phyloP scores from a whole-genome alignment of 2,329 filamentous ascomycete species.

The Rhytidhysteron rufulum region DNA sequence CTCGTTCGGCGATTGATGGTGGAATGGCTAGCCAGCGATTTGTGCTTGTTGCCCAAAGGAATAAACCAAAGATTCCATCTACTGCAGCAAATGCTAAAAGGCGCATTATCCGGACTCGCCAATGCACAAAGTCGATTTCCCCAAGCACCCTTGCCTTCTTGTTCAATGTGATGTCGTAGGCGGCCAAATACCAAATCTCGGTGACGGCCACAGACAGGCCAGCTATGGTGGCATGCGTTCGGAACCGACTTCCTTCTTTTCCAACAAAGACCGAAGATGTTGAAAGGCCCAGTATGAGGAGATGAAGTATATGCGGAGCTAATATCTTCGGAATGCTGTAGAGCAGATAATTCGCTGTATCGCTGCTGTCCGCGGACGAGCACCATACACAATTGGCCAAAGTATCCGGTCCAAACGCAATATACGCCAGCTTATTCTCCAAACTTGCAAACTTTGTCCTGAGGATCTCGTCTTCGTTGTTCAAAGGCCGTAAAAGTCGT shows the following conservation, averaged over 20 bases:
- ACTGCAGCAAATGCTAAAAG: slow-evolving; percentile 60
- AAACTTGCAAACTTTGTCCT: slow-evolving; percentile 60
- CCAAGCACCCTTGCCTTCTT: slow-evolving; percentile 54
- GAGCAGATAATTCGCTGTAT: slow-evolving; percentile 74
- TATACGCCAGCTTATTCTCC: slow-evolving; percentile 74
- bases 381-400: slow-evolving; percentile 81
- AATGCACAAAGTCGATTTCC: slow-evolving; percentile 69
- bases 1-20: slow-evolving; percentile 59
- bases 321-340: slow-evolving; percentile 74
- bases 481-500: slow-evolving; percentile 55
- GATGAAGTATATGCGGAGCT: slow-evolving; percentile 75
- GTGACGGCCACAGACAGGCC: slow-evolving; percentile 55
- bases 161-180: slow-evolving; percentile 65
- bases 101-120: slow-evolving; percentile 63
- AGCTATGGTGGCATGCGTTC: slow-evolving; percentile 63
- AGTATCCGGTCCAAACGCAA: slow-evolving; percentile 73
- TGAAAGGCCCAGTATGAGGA: slow-evolving; percentile 65
- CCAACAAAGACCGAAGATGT: slow-evolving; percentile 68
- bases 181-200: slow-evolving; percentile 64
- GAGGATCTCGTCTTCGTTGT: slow-evolving; percentile 60
- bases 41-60: slow-evolving; percentile 74
- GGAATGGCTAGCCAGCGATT: slow-evolving; percentile 70
- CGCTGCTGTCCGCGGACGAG: slow-evolving; percentile 58
- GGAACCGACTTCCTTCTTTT: slow-evolving; percentile 63
- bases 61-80: slow-evolving; percentile 59